phyloP scores from a whole-genome alignment of 768 basidiomycete genomes.

The Russula vinacea region DNA sequence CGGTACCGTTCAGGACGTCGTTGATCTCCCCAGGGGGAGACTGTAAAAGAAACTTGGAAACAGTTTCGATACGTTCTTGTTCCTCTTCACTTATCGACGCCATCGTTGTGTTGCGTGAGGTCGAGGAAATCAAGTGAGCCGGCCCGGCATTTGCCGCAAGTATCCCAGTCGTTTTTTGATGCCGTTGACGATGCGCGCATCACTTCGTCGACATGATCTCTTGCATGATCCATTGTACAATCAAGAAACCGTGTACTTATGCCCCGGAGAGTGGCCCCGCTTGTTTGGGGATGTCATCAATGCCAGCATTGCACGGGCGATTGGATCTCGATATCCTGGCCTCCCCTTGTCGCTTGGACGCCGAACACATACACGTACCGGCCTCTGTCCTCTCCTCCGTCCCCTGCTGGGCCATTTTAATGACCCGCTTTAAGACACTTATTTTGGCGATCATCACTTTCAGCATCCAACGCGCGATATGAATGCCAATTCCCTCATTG shows the following conservation, averaged over 20 bases:
- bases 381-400: background rate
- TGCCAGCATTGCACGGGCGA: too few relatives aligned
- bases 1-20: constrained; percentile 83
- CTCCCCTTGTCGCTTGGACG: too few relatives aligned
- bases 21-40: constrained; percentile 96
- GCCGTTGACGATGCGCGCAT: too few relatives aligned
- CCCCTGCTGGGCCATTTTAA: background rate
- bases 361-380: background rate
- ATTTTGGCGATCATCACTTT: background rate
- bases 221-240: too few relatives aligned
- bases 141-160: background rate
- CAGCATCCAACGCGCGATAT: background rate
- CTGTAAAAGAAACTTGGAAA: constrained; percentile 78
- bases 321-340: too few relatives aligned
- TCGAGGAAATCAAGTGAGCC: background rate
- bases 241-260: too few relatives aligned
- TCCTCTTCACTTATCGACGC: constrained; percentile 55
- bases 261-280: too few relatives aligned
- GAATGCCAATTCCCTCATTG: constrained; percentile 20
- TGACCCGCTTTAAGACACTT: background rate
- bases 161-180: too few relatives aligned
- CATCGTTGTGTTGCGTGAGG: background rate
- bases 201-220: too few relatives aligned
- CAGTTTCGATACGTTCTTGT: constrained; percentile 66
- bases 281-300: too few relatives aligned